Conservation (phyloP, 768 basidiomycete genomes). For the Postia placenta region DNA sequence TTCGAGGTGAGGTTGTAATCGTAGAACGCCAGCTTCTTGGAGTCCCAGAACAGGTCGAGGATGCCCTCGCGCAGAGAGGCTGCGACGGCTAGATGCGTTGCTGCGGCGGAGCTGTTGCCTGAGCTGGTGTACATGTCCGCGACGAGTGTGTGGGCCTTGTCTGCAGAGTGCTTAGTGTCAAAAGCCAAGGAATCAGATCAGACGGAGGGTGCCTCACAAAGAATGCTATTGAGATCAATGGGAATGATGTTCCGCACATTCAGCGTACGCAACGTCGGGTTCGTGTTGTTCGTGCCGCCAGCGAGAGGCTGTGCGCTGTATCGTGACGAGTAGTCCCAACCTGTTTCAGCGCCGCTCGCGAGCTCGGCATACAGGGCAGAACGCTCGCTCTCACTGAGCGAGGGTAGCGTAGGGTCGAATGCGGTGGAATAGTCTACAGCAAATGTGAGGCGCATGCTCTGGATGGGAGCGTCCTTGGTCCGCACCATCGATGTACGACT, state of each 20-base stretch:
- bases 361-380: slow-evolving; percentile 79
- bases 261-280: slow-evolving; percentile 58
- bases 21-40: slow-evolving; percentile 79
- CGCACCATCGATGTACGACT: slow-evolving; percentile 65
- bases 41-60: slow-evolving; percentile 85
- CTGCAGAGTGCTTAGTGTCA: slow-evolving; percentile 26
- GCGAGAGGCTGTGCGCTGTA: slow-evolving; percentile 37
- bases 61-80: slow-evolving; percentile 57
- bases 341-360: slow-evolving; percentile 83
- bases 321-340: slow-evolving; percentile 40
- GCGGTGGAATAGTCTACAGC: slow-evolving; percentile 69
- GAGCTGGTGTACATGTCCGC: slow-evolving; percentile 52
- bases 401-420: slow-evolving; percentile 51
- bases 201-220: slow-evolving; percentile 46
- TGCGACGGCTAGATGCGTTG: slow-evolving; percentile 52
- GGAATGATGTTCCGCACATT: slow-evolving; percentile 68
- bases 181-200: slow-evolving; percentile 6
- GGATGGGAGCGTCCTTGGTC: slow-evolving; percentile 1
- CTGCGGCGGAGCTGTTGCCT: slow-evolving; percentile 33
- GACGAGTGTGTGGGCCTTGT: slow-evolving; percentile 56
- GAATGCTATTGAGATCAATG: slow-evolving; percentile 78
- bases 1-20: slow-evolving; percentile 79
- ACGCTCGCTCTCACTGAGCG: slow-evolving; percentile 54
- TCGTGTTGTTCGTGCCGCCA: slow-evolving; percentile 35
- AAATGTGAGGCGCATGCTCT: slow-evolving; percentile 5